Evolutionary conservation across 2,329 filamentous ascomycete species (phyloP).

Genomic region (Cordyceps javanica): DNA sequence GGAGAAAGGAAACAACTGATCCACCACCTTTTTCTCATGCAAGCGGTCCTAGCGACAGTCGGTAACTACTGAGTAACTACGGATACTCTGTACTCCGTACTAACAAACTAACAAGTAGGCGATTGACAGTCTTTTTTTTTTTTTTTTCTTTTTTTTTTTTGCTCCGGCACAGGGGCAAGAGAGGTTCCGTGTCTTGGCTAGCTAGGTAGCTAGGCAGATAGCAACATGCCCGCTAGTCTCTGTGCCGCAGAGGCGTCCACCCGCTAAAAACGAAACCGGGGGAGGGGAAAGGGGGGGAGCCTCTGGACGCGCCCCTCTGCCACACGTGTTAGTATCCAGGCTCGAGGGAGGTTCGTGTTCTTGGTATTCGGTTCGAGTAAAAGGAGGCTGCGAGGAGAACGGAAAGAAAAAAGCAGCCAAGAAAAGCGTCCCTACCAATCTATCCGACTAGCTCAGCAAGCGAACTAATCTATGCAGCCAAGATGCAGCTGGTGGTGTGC

Average conservation of each 20-base stretch:
- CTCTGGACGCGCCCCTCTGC: slow-evolving; percentile 2
- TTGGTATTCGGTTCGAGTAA: no score
- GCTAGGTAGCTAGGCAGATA: no score
- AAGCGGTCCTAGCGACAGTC: no score
- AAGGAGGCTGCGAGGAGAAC: no score
- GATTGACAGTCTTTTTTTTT: neutral
- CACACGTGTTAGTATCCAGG: slow-evolving; percentile 4
- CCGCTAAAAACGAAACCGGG: neutral
- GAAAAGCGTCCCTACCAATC: neutral
- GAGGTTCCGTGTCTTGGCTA: neutral
- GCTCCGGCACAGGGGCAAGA: no score
- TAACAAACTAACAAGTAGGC: no score
- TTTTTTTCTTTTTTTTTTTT: no score
- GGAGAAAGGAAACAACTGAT: no score
- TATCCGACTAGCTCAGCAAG: neutral
- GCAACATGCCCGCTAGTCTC: neutral
- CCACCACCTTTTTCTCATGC: no score
- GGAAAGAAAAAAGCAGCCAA: no score
- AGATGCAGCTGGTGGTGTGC: neutral
- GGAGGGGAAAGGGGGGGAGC: neutral
- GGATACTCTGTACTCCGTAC: no score
- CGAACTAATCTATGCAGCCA: neutral
- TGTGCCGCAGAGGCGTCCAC: neutral
- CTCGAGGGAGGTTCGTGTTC: neutral
- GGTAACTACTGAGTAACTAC: no score